Evolutionary conservation across 768 basidiomycete genomes (phyloP).

Genomic region (Rhizopogon salebrosus): DNA sequence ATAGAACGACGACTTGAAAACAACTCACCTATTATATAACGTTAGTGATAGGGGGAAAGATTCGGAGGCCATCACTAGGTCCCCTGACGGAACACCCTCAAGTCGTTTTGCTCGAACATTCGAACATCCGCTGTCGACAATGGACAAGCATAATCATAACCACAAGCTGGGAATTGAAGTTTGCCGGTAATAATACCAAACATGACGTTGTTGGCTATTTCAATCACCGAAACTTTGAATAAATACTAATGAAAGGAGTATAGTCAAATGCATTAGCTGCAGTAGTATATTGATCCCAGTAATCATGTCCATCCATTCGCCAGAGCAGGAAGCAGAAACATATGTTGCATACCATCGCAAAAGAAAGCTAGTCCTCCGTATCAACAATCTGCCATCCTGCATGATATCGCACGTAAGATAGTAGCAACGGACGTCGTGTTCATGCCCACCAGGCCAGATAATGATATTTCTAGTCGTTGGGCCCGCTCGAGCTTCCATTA

Average conservation of each 20-base stretch:
- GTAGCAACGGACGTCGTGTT: neutral
- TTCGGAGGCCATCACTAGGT: too few relatives aligned
- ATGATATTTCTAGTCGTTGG: neutral
- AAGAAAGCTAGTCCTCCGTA: neutral
- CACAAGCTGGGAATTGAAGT: too few relatives aligned
- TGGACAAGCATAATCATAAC: too few relatives aligned
- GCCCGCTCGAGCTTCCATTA: constrained; percentile 21
- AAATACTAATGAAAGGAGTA: neutral
- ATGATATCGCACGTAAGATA: too few relatives aligned
- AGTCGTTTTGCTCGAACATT: too few relatives aligned
- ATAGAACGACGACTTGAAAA: too few relatives aligned
- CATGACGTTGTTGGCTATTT: too few relatives aligned
- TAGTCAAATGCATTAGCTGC: neutral
- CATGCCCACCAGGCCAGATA: neutral
- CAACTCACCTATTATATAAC: too few relatives aligned
- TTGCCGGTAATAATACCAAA: too few relatives aligned
- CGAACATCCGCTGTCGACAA: too few relatives aligned
- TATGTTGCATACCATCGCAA: neutral
- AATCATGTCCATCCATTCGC: neutral
- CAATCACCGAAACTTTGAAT: neutral
- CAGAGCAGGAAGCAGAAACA: neutral
- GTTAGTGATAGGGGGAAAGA: too few relatives aligned
- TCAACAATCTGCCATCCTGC: neutral
- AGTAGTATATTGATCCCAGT: neutral
- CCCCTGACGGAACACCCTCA: too few relatives aligned